These are phyloP conservation scores for Hymenoscyphus repandus DNA, from an alignment of 2,329 filamentous ascomycete genomes.

Conservation along the genomic window DNA sequence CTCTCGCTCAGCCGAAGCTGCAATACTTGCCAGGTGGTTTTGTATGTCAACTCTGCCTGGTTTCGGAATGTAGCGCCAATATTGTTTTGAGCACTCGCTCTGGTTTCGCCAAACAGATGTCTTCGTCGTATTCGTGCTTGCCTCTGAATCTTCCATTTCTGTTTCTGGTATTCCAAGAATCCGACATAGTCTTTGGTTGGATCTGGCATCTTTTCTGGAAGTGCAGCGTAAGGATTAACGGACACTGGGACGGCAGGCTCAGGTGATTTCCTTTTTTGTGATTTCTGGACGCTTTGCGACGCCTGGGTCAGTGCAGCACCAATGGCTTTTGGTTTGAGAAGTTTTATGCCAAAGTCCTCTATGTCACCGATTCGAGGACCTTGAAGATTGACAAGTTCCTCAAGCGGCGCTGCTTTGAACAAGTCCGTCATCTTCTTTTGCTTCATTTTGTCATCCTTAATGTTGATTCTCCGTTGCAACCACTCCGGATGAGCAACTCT, in stretches of 20 bases:
- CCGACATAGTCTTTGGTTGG: constrained; percentile 81
- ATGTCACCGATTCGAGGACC: constrained; percentile 58
- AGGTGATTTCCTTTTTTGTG: constrained; percentile 69
- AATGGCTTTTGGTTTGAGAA: constrained; percentile 60
- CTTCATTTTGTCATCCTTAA: constrained; percentile 95
- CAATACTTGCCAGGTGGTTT: constrained; percentile 90
- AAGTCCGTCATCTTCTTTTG: constrained; percentile 98
- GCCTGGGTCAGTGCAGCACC: constrained; percentile 43
- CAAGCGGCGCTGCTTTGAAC: constrained; percentile 68
- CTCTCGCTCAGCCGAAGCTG: constrained; percentile 79
- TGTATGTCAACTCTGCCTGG: constrained; percentile 84
- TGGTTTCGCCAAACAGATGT: constrained; percentile 87
- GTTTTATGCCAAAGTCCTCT: constrained; percentile 72
- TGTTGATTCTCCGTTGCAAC: constrained; percentile 88
- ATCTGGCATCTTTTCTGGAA: constrained; percentile 79
- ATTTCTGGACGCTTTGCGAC: constrained; percentile 38
- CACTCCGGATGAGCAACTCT: constrained; percentile 93
- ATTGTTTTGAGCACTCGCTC: constrained; percentile 58
- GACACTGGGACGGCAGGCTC: constrained; percentile 57
- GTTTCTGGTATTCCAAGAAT: constrained; percentile 91
- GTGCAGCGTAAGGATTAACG: constrained; percentile 71
- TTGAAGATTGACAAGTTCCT: constrained; percentile 65
- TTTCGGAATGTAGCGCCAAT: constrained; percentile 76
- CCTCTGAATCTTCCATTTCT: constrained; percentile 98
- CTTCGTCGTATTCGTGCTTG: constrained; percentile 78